These are phyloP conservation scores for Lyophyllum shimeji DNA, from an alignment of 768 basidiomycete genomes.

Conservation along the genomic window DNA sequence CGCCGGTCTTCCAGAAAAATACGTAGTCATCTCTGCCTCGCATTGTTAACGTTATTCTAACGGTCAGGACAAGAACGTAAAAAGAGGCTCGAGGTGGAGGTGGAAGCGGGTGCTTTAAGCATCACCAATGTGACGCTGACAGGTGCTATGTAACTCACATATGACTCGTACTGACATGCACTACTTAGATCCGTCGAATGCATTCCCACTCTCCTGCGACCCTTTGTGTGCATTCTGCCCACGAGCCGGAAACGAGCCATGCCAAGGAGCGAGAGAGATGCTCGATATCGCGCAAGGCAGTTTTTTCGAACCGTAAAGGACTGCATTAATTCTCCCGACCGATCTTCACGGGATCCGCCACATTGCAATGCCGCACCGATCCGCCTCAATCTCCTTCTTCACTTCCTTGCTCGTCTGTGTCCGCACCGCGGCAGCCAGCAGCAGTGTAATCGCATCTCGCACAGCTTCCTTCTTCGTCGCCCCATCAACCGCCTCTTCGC, in stretches of 20 bases:
- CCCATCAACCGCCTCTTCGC: slow-evolving; percentile 15
- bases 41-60: slow-evolving; percentile 4
- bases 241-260: too few relatives aligned
- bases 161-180: too few relatives aligned
- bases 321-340: too few relatives aligned
- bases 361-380: slow-evolving; percentile 62
- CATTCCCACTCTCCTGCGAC: too few relatives aligned
- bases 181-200: background rate
- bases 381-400: slow-evolving; percentile 53
- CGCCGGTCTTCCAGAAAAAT: slow-evolving; percentile 46
- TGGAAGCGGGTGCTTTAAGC: background rate
- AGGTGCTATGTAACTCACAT: background rate
- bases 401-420: slow-evolving; percentile 54
- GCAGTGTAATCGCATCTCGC: slow-evolving; percentile 45
- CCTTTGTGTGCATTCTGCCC: too few relatives aligned
- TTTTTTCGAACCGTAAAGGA: too few relatives aligned
- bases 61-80: background rate
- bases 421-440: slow-evolving; percentile 55
- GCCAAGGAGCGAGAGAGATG: too few relatives aligned
- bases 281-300: background rate
- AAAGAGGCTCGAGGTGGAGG: background rate
- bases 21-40: slow-evolving; percentile 32
- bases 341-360: slow-evolving; percentile 54
- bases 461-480: slow-evolving; percentile 39
- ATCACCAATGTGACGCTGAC: background rate